Base-by-base conservation (phyloP, 768 basidiomycete genomes). In the Boletus vermiculosoides region DNA sequence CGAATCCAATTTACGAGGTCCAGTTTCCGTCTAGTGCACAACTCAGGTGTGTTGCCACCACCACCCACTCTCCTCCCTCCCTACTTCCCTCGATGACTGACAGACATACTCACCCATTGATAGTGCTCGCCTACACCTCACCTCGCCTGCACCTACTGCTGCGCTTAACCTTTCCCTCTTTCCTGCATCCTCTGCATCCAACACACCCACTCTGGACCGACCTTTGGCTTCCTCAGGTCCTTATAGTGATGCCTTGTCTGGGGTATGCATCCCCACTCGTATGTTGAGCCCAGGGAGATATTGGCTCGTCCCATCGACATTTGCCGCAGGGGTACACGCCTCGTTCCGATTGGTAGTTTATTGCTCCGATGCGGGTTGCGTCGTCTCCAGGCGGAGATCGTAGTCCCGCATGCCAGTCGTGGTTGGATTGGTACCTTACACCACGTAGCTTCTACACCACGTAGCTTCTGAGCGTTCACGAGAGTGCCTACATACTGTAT, bases 221-320 rank as follows among this genome's bases (percentile, higher is more conserved):
- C 79, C 80, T 36, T 65, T 90, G 5, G 70, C 78, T 1, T 90
- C 92, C 0, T 92, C 93, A 0, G 93, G 92, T 2, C 81, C 88
- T 0, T 96, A 94, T 65, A 81, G 85, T 25, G 91, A 94, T 58
- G 76, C 81, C 0, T 71, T 87, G 30, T 83, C 86, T 0, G 94
- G 94, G 0, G 92, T 88, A 0, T 79, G 77, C 36, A 88, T 82
- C 7, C 78, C 82, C 0, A 76, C 75, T 36, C 72, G 80, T 6
- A 73, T 77, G 16, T 55, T 92, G 42, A 75, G 76, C 23, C 46
- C 66, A 25, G 92, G 90, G 20, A 82, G 78, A 57, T 95, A 94
- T 70, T 79, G 85, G 60, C 70, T 87, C 20, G 77, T 94, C 1
- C 87, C 89, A 1, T 91, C 87, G 10, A 89, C 88, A 1, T 90